Evolutionary conservation across 768 basidiomycete species (phyloP), one percentile per base, ranked within the genome.

Genomic region (Trametopsis cervina): DNA sequence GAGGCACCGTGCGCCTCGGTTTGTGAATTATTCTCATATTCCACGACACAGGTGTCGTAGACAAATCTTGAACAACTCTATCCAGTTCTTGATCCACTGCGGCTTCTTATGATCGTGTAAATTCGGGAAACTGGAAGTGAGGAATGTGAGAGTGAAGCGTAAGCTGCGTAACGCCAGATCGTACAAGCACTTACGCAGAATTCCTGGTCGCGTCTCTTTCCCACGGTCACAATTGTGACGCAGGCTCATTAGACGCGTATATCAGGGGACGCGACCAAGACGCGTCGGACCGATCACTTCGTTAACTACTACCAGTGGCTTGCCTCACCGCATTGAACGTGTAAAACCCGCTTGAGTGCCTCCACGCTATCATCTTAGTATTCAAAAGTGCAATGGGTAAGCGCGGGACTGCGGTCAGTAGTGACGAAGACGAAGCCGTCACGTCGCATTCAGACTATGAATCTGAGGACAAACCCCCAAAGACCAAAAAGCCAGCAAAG

Each of bases 1-100:
- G 88, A 57, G 84, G 76, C 54, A 77, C 75, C 60, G 79, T 79
- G 71, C 81, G 85, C 80, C 87, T 90, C 42, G 86, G 79, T 73
- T 85, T 85, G 66, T 83, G 83, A 59, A 80, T 74, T 69, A 93
- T 90, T 80, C 85, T 90, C 90, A 93, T 93, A 37, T 68, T 75
- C 77, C 76, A 70, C 72, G 75, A 73, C 67, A 67, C 57, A 23
- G 46, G 35, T 29, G 54, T 53, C 47, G 54, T 47, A 36, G 44
- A 43, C 4, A 23, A 17, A 27, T 25, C 26, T 22, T 33, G 47
- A 33, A 29, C 11, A 29, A 20, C 39, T 29, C 46, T 41, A 26
- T 39, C 42, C 47, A 49, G 44, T 35, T 35, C 39, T 40, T 44
- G 43, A 44, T 45, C 35, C 49, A 45, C 29, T 33, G 29, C 29